phyloP scores from a whole-genome alignment of 2,329 filamentous ascomycete species.

The Verticillium nonalfalfae region DNA sequence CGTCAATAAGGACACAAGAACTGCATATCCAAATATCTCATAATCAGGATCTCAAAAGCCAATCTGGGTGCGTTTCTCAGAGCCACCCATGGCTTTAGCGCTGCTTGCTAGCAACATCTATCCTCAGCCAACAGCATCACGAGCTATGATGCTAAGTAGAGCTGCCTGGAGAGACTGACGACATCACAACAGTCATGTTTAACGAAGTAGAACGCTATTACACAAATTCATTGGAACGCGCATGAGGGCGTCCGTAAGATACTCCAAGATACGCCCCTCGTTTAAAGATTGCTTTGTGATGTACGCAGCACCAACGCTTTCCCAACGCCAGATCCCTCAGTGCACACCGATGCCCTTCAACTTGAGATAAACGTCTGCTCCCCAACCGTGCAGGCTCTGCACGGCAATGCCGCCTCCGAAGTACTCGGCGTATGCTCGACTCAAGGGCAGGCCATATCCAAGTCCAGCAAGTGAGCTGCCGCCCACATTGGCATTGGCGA shows the following conservation, averaged over 20 bases:
- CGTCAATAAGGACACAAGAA: too few species aligned
- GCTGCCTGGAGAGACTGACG: too few species aligned
- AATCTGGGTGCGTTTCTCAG: too few species aligned
- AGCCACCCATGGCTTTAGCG: too few species aligned
- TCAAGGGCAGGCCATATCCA: conserved; percentile 86
- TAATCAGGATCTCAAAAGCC: too few species aligned
- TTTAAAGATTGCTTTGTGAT: not conserved
- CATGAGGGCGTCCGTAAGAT: not conserved
- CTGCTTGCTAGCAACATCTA: too few species aligned
- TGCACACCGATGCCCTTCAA: conserved; percentile 56
- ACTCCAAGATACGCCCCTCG: not conserved
- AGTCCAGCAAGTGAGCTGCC: conserved; percentile 84
- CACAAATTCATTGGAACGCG: not conserved
- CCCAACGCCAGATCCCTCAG: conserved; percentile 8
- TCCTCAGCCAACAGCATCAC: too few species aligned
- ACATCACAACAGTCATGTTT: too few species aligned
- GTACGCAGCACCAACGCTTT: too few species aligned
- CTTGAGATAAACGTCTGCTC: conserved; percentile 61
- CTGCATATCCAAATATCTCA: too few species aligned
- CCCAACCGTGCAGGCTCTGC: conserved; percentile 96
- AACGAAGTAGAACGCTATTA: too few species aligned
- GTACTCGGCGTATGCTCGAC: conserved; percentile 93
- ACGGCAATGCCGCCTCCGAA: conserved; percentile 93
- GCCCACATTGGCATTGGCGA: conserved; percentile 65
- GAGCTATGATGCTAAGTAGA: too few species aligned